Evolutionary conservation across 1,139 yeast genomes (phyloP), one percentile per base, ranked within the genome.

Genomic region (Pichia sp.): DNA sequence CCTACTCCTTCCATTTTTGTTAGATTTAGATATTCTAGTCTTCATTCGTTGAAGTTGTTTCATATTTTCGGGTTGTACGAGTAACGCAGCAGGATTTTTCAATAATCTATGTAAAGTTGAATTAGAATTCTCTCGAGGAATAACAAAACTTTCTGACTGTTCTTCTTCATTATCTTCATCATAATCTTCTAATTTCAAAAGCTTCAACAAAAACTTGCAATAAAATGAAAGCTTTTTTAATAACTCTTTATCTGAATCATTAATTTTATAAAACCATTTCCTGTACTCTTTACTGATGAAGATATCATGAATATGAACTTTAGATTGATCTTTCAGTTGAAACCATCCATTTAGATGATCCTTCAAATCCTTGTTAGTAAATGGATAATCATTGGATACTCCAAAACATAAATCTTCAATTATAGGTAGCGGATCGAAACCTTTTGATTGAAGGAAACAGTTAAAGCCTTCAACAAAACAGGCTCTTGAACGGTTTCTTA

Each of bases 401-500:
- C 47, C 50, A 5, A 38, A 26, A 38, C 47, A 44, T 14, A 46
- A 18, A 38, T 48, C 41, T 5, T 45, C 45, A 20, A 18, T 34
- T 2, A 31, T 33, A 8, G 40, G 38, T n/a, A 53, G 22, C n/a
- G 52, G 51, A 15, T 38, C 43, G 27, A 35, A 38, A 5, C 51
- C 53, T 23, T 33, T 56, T 75, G 76, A 74, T 50, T 66, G 66
- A 51, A 72, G 59, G 53, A 66, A 82, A 46, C 85, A 72, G 46
- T 74, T 72, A 47, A 81, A 60, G 50, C 78, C 83, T 44, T 73
- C 76, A 35, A 65, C 65, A 60, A 82, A 82, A 52, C 77, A 77
- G 45, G 71, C 65, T 40, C 89, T 63, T 28, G 82, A 75, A 48
- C 93, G 65, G 38, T 80, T 78, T 9, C 72, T 60, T 15, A 83